A percentile compares a stretch with the other conserved stretches of the same genome.
Conservation (phyloP, 306 rosid genomes). For the Quercus suber region DNA sequence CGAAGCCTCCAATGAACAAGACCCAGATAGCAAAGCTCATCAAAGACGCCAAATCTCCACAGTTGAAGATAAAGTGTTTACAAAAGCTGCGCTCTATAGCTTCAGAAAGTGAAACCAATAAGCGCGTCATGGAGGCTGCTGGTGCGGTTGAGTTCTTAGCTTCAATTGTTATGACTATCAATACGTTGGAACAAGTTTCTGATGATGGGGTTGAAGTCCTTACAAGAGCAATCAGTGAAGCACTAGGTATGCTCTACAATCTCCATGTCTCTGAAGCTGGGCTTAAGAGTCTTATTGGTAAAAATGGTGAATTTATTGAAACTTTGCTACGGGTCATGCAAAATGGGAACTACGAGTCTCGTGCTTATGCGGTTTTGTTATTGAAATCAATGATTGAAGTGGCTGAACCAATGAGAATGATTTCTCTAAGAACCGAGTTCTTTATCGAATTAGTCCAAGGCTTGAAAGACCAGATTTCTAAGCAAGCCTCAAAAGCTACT, state of each 20-base stretch:
- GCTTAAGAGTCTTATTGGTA: conserved; percentile 25
- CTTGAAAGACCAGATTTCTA: conserved; percentile 53
- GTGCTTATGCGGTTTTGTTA: conserved; percentile 55
- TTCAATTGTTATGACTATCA: conserved; percentile 25
- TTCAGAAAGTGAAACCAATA: conserved; percentile 54
- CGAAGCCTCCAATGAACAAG: conserved; percentile 58
- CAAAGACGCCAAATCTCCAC: conserved; percentile 40
- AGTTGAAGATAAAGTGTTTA: conserved; percentile 33
- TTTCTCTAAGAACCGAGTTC: conserved; percentile 25
- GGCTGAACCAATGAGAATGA: conserved; percentile 23
- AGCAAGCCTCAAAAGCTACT: conserved; percentile 50
- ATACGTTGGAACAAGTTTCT: not conserved
- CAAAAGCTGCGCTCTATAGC: conserved; percentile 51
- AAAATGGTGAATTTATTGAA: conserved; percentile 34
- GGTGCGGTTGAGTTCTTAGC: conserved; percentile 63
- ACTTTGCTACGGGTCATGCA: conserved; percentile 45
- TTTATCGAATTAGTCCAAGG: conserved; percentile 46
- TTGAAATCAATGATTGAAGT: conserved; percentile 54
- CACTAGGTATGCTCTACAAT: conserved; percentile 42
- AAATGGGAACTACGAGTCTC: conserved; percentile 56
- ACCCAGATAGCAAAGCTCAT: conserved; percentile 45
- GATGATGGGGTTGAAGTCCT: conserved; percentile 8
- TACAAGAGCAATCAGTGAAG: conserved; percentile 41
- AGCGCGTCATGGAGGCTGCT: conserved; percentile 50
- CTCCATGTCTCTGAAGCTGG: conserved; percentile 46